These are phyloP conservation scores for Suhomyces emberorum DNA, from an alignment of 805 yeast species.

Conservation along the genomic window DNA sequence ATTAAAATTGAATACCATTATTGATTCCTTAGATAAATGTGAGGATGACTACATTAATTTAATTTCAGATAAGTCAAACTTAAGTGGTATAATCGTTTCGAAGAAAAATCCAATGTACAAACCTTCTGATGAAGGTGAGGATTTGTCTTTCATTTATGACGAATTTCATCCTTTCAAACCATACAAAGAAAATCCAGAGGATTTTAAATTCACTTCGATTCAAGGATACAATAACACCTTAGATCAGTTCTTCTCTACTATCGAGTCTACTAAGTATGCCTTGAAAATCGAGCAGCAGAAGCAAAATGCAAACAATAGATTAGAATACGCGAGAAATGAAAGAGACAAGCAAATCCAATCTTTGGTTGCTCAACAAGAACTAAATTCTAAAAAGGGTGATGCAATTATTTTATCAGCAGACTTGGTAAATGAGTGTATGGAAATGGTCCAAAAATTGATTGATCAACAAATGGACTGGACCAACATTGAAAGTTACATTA, in stretches of 20 bases:
- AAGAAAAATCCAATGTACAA: conserved; percentile 54
- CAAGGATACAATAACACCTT: conserved; percentile 77
- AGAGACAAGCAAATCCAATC: conserved; percentile 67
- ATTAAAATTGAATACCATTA: conserved; percentile 30
- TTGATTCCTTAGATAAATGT: conserved; percentile 44
- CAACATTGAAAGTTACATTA: conserved; percentile 73
- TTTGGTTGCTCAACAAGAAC: conserved; percentile 57
- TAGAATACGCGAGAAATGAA: conserved; percentile 72
- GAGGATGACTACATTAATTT: conserved; percentile 39
- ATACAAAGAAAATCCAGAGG: conserved; percentile 31
- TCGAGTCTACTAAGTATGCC: conserved; percentile 78
- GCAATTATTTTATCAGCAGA: conserved; percentile 67
- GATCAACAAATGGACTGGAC: conserved; percentile 94
- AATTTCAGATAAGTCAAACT: conserved; percentile 32
- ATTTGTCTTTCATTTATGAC: conserved; percentile 52
- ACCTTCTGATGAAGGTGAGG: conserved; percentile 27
- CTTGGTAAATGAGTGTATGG: conserved; percentile 66
- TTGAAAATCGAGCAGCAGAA: conserved; percentile 74
- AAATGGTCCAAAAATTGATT: conserved; percentile 60
- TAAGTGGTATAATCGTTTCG: conserved; percentile 61
- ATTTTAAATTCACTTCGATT: conserved; percentile 40
- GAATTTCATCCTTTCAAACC: conserved; percentile 72
- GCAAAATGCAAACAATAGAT: conserved; percentile 66
- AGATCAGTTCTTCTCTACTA: conserved; percentile 79
- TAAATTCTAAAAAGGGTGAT: conserved; percentile 67